Conservation (phyloP, 352 stramenopile species). For the Thraustochytrium sp. region DNA sequence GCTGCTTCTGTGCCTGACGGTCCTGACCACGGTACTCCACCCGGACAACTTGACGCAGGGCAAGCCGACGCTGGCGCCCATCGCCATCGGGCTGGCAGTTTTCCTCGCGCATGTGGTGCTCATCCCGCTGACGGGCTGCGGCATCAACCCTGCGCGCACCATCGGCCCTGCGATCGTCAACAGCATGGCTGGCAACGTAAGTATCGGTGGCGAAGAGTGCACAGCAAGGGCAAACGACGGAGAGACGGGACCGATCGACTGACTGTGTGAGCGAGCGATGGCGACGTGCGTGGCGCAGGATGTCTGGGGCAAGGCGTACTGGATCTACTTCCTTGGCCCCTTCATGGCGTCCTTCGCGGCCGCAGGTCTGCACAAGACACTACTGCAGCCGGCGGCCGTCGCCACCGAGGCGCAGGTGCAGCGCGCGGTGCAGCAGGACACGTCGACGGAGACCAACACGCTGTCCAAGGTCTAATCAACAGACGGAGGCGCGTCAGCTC, state of each 20-base stretch:
- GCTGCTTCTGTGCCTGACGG: conserved; percentile 22
- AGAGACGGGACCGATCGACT: background rate
- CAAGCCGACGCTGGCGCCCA: background rate
- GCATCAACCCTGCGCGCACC: conserved; percentile 61
- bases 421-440: background rate
- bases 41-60: conserved; percentile 2
- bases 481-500: no score
- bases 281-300: background rate
- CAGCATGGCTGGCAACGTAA: background rate
- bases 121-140: conserved; percentile 62
- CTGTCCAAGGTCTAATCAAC: conserved; percentile 1
- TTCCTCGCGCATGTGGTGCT: conserved; percentile 56
- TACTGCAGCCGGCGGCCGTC: background rate
- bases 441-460: background rate
- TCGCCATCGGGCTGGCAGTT: conserved; percentile 48
- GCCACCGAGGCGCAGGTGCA: background rate
- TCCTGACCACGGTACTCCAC: conserved; percentile 34
- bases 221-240: background rate
- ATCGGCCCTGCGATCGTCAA: conserved; percentile 56
- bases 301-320: conserved; percentile 5
- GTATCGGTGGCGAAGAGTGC: background rate
- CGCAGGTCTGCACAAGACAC: background rate
- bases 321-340: conserved; percentile 36
- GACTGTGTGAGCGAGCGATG: no score
- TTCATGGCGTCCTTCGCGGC: conserved; percentile 5